Evolutionary conservation across 441 rosid genomes (phyloP), one percentile per base, ranked within the genome.

Genomic region (Arabidopsis lyrata): DNA sequence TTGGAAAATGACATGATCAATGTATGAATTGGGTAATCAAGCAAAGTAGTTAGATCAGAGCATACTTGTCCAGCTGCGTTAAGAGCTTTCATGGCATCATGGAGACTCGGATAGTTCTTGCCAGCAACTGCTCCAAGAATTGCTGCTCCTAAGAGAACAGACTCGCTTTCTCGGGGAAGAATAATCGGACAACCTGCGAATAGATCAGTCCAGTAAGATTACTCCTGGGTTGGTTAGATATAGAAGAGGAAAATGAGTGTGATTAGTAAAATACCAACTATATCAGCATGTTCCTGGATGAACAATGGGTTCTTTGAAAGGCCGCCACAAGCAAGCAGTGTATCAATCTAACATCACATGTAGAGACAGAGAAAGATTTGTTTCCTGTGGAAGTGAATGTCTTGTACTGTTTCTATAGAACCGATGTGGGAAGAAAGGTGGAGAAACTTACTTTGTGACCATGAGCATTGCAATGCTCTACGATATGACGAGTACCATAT

Each of bases 111-210:
- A 55, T 88, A 88, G 78, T 76, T 85, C 85, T 88, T 95, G 70
- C 89, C 84, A 69, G 97, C 97, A 60, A 92, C 98, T 3, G 91
- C 88, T 73, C 99, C 97, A 24, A 92, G 95, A 81, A 92, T 95
- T 31, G 99, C 92, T 79, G 98, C 96, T 74, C 98, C 98, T 61
- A 95, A 70, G 47, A 95, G 93, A 61, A 92, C 92, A 41, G 97
- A 85, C 84, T 95, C 93, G 65, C 84, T 95, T 84, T 95, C 99
- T 63, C 93, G 88, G 0, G 96, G 99, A 77, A 92, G 97, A 76
- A 89, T 78, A 53, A 92, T 86, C 36, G 92, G 87, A 78, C 86
- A 95, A 82, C 99, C 99, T 92, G 81, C 63, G 16, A 42, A 53
- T 56, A 58, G 13, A 16, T 18, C 8, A 0, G 10, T 20, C 13